These are phyloP conservation scores for Colletotrichum nymphaeae DNA, from an alignment of 2,329 filamentous ascomycete species.

Conservation along the genomic window DNA sequence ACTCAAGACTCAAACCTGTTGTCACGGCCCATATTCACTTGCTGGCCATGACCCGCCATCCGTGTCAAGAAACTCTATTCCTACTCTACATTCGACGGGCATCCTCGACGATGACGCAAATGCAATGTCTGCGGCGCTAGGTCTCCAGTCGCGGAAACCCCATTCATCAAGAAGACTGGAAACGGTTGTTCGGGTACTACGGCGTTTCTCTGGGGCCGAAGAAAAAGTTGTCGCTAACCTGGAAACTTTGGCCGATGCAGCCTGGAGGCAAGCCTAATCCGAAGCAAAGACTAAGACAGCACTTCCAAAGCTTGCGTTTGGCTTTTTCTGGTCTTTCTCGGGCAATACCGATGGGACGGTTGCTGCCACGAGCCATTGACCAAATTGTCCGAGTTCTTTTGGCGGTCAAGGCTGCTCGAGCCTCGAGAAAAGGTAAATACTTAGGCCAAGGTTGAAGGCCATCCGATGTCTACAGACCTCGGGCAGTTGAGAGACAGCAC, in stretches of 20 bases:
- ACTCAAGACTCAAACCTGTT: not conserved
- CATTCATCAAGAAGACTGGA: constrained; percentile 3
- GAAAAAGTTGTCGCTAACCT: constrained; percentile 11
- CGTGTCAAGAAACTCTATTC: not conserved
- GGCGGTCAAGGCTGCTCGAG: not conserved
- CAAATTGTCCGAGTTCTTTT: not conserved
- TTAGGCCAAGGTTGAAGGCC: not conserved
- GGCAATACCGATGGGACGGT: constrained; percentile 19
- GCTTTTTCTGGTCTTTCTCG: not conserved
- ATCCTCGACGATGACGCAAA: not conserved
- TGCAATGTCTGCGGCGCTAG: not conserved
- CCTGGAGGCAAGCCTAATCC: constrained; percentile 18
- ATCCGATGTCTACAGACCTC: constrained; percentile 1
- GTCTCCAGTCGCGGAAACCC: not conserved
- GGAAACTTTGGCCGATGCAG: constrained; percentile 9
- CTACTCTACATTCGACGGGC: not conserved
- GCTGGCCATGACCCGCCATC: not conserved
- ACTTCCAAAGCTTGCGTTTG: constrained; percentile 24
- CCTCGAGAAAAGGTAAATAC: not conserved
- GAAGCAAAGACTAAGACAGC: constrained; percentile 28
- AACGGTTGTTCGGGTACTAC: constrained; percentile 27
- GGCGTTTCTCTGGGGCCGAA: constrained; percentile 16
- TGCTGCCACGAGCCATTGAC: constrained; percentile 11
- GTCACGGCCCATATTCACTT: not conserved
- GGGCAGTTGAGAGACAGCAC: not conserved